Conservation (phyloP, 805 yeast species). For the Candida ulmi region DNA sequence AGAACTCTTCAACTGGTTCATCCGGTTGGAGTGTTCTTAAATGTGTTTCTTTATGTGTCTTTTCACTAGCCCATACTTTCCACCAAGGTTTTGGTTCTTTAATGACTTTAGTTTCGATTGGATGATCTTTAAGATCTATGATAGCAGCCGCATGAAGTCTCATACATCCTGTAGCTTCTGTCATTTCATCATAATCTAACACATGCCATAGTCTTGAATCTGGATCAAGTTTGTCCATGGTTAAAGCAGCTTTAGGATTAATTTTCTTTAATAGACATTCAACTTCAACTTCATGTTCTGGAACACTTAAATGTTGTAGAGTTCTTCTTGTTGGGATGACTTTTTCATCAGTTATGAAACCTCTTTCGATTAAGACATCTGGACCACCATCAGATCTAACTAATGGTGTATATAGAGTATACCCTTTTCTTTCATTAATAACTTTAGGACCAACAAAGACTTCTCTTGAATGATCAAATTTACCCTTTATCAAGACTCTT, state of each 20-base stretch:
- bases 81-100: constrained; percentile 23
- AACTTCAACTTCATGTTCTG: constrained; percentile 55
- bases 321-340: constrained; percentile 49
- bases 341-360: constrained; percentile 80
- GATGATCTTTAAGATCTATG: constrained; percentile 60
- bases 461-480: constrained; percentile 79
- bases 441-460: constrained; percentile 89
- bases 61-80: constrained; percentile 20
- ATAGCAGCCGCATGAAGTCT: constrained; percentile 77
- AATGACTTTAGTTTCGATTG: constrained; percentile 33
- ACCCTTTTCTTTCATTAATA: constrained; percentile 69
- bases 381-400: constrained; percentile 68
- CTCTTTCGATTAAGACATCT: constrained; percentile 79
- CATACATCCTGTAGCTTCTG: constrained; percentile 54
- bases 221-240: constrained; percentile 65
- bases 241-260: constrained; percentile 53
- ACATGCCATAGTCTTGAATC: constrained; percentile 69
- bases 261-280: constrained; percentile 71
- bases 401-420: constrained; percentile 76
- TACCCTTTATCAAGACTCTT: constrained; percentile 69
- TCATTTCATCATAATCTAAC: constrained; percentile 80
- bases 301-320: constrained; percentile 66
- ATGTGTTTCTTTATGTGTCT: constrained; percentile 7
- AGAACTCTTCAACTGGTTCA: constrained; percentile 33
- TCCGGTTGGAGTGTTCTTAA: constrained; percentile 3